Base-by-base conservation (phyloP, 345 rosid species). In the Euphorbia lathyris region DNA sequence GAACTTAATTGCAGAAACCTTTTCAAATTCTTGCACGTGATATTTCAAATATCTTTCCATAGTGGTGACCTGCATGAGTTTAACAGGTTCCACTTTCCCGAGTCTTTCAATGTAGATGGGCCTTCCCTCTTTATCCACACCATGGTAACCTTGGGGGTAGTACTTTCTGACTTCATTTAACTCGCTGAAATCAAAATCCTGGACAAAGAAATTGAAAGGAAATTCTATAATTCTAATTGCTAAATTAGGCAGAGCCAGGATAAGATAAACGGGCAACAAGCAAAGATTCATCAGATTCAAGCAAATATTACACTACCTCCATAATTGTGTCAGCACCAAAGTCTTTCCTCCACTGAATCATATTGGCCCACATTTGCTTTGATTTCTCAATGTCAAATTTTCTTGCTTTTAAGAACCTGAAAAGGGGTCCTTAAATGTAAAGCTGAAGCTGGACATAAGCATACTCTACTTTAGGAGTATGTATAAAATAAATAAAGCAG, bases 271-370 rank as follows among this genome's bases (percentile, higher is more conserved):
- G 47, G 19, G 29, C 47, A 57, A 45, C 10, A 11, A 5, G 34
- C 30, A 57, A 34, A 45, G 58, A 29, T 56, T 55, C 25, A 17
- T 52, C 13, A 45, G n/a, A 13, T 45, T 26, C 43, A 51, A 42
- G 19, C 23, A 32, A 68, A 14, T 8, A 57, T 32, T 1, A 64
- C 71, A 42, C 71, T 74, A 93, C 98, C 95, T 91, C 85, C 77
- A 84, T 58, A 79, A 93, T 85, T 19, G 89, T 89, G 79, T 93
- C 98, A 9, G 98, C 74, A 7, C 97, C 96, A 70, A 83, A 93
- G 5, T 89, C 96, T 71, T 74, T 88, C 72, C 98, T 89, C 98
- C 98, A 93, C 47, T 86, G 88, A 58, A 93, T 73, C 98, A 93
- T 93, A 61, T 86, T 83, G 58, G 80, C 82, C 98, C 98, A 93